These are phyloP conservation scores for Phytophthora boehmeriae DNA, from an alignment of 352 stramenopile species.

Conservation along the genomic window DNA sequence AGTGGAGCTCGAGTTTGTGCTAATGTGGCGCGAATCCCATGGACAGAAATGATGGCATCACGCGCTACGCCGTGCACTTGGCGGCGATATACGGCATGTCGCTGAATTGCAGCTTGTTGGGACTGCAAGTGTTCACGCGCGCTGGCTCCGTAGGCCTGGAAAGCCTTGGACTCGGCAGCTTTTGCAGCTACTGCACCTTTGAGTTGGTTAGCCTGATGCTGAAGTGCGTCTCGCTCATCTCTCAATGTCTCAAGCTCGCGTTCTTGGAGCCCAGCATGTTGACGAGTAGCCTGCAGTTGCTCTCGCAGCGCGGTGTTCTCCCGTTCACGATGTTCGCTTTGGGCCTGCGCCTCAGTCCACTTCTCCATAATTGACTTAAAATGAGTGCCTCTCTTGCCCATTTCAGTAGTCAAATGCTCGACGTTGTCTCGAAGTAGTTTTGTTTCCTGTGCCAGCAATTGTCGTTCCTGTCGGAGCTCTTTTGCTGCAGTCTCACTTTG, in stretches of 20 bases:
- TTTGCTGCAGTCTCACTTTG: slow-evolving; percentile 52
- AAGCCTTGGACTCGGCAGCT: slow-evolving; percentile 68
- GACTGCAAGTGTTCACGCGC: slow-evolving; percentile 65
- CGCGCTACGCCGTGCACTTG: slow-evolving; percentile 53
- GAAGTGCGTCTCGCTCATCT: slow-evolving; percentile 68
- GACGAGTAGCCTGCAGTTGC: slow-evolving; percentile 50
- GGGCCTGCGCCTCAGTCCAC: slow-evolving; percentile 69
- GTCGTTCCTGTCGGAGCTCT: slow-evolving; percentile 53
- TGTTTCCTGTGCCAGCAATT: slow-evolving; percentile 58
- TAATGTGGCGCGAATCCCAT: slow-evolving; percentile 45
- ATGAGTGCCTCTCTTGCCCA: slow-evolving; percentile 60
- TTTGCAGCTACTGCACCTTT: slow-evolving; percentile 79
- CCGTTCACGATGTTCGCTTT: slow-evolving; percentile 60
- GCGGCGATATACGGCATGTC: slow-evolving; percentile 56
- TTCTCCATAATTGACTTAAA: slow-evolving; percentile 78
- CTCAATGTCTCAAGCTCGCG: slow-evolving; percentile 45
- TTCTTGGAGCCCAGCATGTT: slow-evolving; percentile 41
- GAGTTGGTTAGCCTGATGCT: slow-evolving; percentile 72
- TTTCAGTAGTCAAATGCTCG: slow-evolving; percentile 51
- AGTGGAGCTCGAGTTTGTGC: slow-evolving; percentile 53
- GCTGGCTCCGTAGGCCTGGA: slow-evolving; percentile 70
- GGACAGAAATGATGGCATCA: slow-evolving; percentile 45
- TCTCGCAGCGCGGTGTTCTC: slow-evolving; percentile 60
- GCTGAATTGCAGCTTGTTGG: slow-evolving; percentile 59
- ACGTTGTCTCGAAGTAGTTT: slow-evolving; percentile 61